phyloP scores from a whole-genome alignment of 805 yeast genomes.

The Starmerella kuoi region DNA sequence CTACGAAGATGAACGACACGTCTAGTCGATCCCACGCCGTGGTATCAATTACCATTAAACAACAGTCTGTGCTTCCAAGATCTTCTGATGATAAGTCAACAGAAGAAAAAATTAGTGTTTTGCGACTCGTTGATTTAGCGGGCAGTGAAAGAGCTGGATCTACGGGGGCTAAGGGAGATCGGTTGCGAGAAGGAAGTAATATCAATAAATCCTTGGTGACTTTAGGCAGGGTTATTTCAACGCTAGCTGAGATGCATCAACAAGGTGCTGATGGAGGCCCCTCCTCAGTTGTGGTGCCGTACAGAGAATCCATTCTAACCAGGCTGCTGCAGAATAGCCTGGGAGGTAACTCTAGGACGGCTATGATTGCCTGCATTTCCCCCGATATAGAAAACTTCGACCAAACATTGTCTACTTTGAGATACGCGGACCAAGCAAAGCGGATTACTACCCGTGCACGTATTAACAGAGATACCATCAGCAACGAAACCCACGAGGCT shows the following conservation, averaged over 20 bases:
- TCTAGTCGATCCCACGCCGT: conserved; percentile 79
- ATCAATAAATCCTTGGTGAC: conserved; percentile 71
- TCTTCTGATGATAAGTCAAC: conserved; percentile 24
- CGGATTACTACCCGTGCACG: conserved; percentile 51
- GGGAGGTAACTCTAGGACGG: conserved; percentile 80
- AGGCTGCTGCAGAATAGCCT: conserved; percentile 63
- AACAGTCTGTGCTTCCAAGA: conserved; percentile 33
- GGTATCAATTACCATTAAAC: conserved; percentile 48
- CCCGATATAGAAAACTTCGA: conserved; percentile 55
- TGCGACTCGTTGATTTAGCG: conserved; percentile 67
- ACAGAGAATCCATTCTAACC: conserved; percentile 63
- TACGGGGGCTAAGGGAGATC: conserved; percentile 43
- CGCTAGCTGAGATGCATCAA: conserved; percentile 33
- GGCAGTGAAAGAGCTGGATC: conserved; percentile 64
- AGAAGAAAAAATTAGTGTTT: conserved; percentile 43
- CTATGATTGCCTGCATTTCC: conserved; percentile 75
- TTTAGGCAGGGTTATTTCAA: conserved; percentile 54
- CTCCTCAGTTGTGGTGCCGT: conserved; percentile 39
- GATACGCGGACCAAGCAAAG: conserved; percentile 70
- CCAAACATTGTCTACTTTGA: conserved; percentile 60
- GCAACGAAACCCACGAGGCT: conserved; percentile 31
- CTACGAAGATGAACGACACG: conserved; percentile 58
- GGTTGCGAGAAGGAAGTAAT: conserved; percentile 63
- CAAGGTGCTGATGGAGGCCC: conserved; percentile 3
- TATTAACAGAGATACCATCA: conserved; percentile 35